phyloP scores from a whole-genome alignment of 768 basidiomycete species.

The Collybia sp. region DNA sequence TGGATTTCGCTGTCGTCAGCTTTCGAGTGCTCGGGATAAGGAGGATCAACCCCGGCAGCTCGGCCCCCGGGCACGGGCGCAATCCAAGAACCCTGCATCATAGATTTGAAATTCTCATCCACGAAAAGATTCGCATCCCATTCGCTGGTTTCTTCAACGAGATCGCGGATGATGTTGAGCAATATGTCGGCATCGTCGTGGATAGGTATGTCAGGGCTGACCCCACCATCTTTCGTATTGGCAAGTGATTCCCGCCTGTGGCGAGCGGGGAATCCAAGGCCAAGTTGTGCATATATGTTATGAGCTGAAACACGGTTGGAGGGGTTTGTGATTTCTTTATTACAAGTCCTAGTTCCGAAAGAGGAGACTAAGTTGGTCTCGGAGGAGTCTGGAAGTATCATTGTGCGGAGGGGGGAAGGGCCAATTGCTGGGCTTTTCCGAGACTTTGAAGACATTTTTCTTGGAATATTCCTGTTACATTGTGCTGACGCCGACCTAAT shows the following conservation, averaged over 20 bases:
- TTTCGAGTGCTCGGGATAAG: too few species aligned
- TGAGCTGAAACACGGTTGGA: neutral
- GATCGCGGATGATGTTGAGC: slow-evolving; percentile 39
- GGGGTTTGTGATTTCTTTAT: slow-evolving; percentile 2
- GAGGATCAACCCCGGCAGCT: too few species aligned
- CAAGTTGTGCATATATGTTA: slow-evolving; percentile 8
- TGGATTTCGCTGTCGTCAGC: too few species aligned
- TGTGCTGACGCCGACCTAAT: slow-evolving; percentile 1
- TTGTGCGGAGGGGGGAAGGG: slow-evolving; percentile 42
- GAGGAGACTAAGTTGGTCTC: slow-evolving; percentile 10
- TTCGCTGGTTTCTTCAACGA: slow-evolving; percentile 43
- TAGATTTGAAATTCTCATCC: slow-evolving; percentile 40
- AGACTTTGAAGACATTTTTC: slow-evolving; percentile 16
- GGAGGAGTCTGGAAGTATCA: slow-evolving; percentile 33
- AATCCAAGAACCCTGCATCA: slow-evolving; percentile 30
- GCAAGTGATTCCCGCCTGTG: neutral
- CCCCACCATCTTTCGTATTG: neutral
- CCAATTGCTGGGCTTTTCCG: slow-evolving; percentile 34
- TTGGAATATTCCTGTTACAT: slow-evolving; percentile 1
- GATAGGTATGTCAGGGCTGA: slow-evolving; percentile 1
- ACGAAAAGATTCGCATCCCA: slow-evolving; percentile 48
- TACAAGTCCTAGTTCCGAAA: neutral
- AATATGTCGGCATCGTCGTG: slow-evolving; percentile 25
- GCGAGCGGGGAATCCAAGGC: slow-evolving; percentile 11
- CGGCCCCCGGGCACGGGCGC: neutral